phyloP scores from a whole-genome alignment of 768 basidiomycete genomes.

The Tylopilus sp. region DNA sequence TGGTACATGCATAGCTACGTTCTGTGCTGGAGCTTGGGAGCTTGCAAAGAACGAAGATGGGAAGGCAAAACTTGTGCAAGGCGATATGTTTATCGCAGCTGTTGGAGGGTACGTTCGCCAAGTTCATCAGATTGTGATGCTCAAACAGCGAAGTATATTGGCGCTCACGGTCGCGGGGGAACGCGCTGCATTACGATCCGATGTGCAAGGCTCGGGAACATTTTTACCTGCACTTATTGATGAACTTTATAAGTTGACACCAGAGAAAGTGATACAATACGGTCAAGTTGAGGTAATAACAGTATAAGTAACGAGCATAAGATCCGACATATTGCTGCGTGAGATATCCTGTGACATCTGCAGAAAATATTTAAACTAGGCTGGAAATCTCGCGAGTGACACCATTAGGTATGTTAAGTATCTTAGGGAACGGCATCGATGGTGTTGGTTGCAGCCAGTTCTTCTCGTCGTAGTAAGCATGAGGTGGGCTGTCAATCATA shows the following conservation, averaged over 20 bases:
- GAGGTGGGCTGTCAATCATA: conserved; percentile 77
- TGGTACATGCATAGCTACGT: conserved; percentile 74
- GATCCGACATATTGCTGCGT: background rate
- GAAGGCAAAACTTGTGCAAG: conserved; percentile 53
- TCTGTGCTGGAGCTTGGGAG: conserved; percentile 65
- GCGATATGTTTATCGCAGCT: conserved; percentile 75
- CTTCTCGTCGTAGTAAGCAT: conserved; percentile 78
- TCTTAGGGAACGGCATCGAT: conserved; percentile 74
- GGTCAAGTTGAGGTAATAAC: conserved; percentile 29
- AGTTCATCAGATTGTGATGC: background rate
- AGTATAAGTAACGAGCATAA: background rate
- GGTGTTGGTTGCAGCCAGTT: conserved; percentile 94
- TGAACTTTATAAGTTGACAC: conserved; percentile 47
- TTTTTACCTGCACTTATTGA: conserved; percentile 67
- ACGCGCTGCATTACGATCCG: conserved; percentile 45
- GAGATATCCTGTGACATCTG: background rate
- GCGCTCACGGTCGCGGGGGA: conserved; percentile 62
- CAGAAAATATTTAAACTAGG: background rate
- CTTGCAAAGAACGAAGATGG: conserved; percentile 26
- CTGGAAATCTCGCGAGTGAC: background rate
- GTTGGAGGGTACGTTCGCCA: conserved; percentile 62
- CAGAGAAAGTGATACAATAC: conserved; percentile 31
- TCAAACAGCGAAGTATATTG: conserved; percentile 40
- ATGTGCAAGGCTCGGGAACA: conserved; percentile 60
- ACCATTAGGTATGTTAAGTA: conserved; percentile 38